phyloP scores from a whole-genome alignment of 148 eudicot genomes.

The Fallopia convolvulus region DNA sequence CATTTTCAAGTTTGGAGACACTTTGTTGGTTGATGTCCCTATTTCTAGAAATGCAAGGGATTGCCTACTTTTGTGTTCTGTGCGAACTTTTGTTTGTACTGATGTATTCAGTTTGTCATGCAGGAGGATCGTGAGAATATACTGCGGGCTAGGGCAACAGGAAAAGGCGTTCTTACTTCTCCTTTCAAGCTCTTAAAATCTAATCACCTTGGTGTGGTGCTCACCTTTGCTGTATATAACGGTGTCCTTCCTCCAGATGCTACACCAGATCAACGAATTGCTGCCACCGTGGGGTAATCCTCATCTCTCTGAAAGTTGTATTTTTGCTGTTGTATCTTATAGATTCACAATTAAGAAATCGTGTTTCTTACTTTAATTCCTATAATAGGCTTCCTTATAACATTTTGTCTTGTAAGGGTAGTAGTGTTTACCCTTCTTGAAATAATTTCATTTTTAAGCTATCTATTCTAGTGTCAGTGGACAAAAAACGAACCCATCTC shows the following conservation, averaged over 20 bases:
- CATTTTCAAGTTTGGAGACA: not conserved
- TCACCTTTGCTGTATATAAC: conserved; percentile 87
- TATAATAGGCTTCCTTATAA: not conserved
- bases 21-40: not conserved
- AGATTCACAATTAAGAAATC: no score
- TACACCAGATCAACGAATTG: conserved; percentile 60
- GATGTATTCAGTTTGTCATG: conserved; percentile 12
- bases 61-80: not conserved
- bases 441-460: not conserved
- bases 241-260: conserved; percentile 52
- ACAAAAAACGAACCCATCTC: not conserved
- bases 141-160: conserved; percentile 82
- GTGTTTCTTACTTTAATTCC: no score
- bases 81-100: not conserved
- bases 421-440: not conserved
- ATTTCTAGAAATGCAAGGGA: not conserved
- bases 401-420: not conserved
- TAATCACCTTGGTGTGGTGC: conserved; percentile 86
- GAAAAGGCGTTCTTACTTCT: conserved; percentile 86
- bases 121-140: conserved; percentile 96
- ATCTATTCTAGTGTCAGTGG: not conserved
- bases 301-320: not conserved
- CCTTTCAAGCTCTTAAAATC: conserved; percentile 83
- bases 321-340: no score
- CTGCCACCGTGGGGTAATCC: conserved; percentile 82